Base-by-base conservation (phyloP, 139 green algal species). In the Coelastrella sp. region DNA sequence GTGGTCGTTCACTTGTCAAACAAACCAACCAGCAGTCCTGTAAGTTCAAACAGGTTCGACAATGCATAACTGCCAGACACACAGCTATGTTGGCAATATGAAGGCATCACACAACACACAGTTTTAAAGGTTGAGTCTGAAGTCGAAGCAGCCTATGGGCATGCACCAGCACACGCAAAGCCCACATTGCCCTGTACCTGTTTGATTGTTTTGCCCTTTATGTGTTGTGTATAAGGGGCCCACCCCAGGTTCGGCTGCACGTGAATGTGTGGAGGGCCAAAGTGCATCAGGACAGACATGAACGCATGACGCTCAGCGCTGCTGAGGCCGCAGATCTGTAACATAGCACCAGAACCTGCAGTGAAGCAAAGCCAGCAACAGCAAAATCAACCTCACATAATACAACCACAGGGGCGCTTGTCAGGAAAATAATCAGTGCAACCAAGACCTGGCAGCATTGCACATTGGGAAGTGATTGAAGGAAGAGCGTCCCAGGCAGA, bases 191-290 rank as follows among this genome's bases (percentile, higher is more conserved):
- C 19, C 65, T 68, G 17, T 22, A 83, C 64, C 76, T 86, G 75
- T 22, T 76, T 58, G n/a, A 54, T 22, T 0, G 54, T 88, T 68
- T 88, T 88, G 47, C 54, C 47, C 13, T 56, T 64, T 19, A 86
- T 58, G 14, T 90, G 76, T 19, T 90, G 76, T 20, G 56, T 8
- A 47, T 81, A 81, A 6, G 86, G 86, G 32, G 7, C 47, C 83
- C 83, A 88, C 66, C 83, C 83, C 73, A 84, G 85, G 73, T 84
- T 32, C 7, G 73, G 20, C 14, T 65, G 57, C 14, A 14, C 10
- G 73, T 90, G 85, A n/a, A 84, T 75, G 73, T 61, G 80, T 59
- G 73, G 85, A 17, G 73, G 73, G 10, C 83, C 83, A 80, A 80
- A 88, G 54, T 57, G 54, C 83, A 88, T 88, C 16, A 88, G 54